Evolutionary conservation across 2,329 filamentous ascomycete species (phyloP).

Genomic region (Arthroderma sp.): DNA sequence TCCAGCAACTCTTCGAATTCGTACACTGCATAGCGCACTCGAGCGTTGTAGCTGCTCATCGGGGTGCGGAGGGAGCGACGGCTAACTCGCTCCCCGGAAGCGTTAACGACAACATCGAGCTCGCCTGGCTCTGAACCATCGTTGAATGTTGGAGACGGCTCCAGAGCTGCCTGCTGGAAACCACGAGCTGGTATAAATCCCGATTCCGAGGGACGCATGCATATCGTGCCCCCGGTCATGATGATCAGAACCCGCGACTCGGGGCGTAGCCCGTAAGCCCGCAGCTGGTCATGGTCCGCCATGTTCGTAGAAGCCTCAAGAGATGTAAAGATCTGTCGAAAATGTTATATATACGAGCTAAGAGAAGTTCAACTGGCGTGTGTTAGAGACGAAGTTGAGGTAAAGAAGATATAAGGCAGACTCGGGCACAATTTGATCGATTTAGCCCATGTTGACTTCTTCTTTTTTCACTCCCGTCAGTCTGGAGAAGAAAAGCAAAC

Average conservation of each 20-base stretch:
- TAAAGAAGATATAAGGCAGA: not conserved
- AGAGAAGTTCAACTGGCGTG: no score
- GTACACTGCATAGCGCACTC: slow-evolving; percentile 70
- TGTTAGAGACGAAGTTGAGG: not conserved
- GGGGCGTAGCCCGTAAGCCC: slow-evolving; percentile 21
- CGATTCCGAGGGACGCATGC: slow-evolving; percentile 71
- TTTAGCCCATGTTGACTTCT: not conserved
- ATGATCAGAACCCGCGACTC: slow-evolving; percentile 79
- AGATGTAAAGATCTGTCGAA: no score
- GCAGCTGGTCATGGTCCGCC: slow-evolving; percentile 5
- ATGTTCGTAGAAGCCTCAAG: not conserved
- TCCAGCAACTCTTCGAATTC: slow-evolving; percentile 79
- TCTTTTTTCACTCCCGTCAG: not conserved
- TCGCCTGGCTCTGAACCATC: slow-evolving; percentile 51
- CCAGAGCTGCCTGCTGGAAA: slow-evolving; percentile 72
- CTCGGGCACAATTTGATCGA: not conserved
- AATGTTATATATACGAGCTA: no score
- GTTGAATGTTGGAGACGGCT: slow-evolving; percentile 73
- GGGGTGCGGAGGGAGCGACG: slow-evolving; percentile 58
- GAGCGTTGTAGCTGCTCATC: slow-evolving; percentile 63
- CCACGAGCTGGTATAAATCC: slow-evolving; percentile 69
- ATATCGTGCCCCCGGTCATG: slow-evolving; percentile 73
- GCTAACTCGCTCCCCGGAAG: slow-evolving; percentile 35
- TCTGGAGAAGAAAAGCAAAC: not conserved
- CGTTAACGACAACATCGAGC: slow-evolving; percentile 45